Evolutionary conservation across 495 filamentous ascomycete genomes (phyloP).

Genomic region (Echria macrotheca): DNA sequence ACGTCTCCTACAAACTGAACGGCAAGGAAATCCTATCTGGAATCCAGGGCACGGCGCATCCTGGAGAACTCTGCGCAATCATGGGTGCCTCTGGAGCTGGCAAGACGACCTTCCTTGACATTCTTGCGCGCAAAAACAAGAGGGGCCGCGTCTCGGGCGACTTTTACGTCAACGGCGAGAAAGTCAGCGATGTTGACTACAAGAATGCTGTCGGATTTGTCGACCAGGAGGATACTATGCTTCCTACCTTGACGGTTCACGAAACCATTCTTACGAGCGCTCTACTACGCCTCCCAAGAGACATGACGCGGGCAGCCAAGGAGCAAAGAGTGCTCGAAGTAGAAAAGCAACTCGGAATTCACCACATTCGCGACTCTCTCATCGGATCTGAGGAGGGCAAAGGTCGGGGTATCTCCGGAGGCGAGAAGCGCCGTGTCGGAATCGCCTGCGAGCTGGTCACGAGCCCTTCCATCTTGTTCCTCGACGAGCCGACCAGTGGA

Average conservation of each 20-base stretch:
- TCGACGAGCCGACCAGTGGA: slow-evolving; percentile 95
- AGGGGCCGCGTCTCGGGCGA: slow-evolving; percentile 71
- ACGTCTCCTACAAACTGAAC: slow-evolving; percentile 80
- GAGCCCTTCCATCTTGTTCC: slow-evolving; percentile 92
- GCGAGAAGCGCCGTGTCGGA: slow-evolving; percentile 91
- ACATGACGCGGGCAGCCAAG: slow-evolving; percentile 83
- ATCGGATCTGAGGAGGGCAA: slow-evolving; percentile 98
- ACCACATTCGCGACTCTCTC: slow-evolving; percentile 83
- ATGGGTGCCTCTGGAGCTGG: slow-evolving; percentile 98
- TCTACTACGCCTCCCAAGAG: slow-evolving; percentile 77
- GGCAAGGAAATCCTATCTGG: slow-evolving; percentile 78
- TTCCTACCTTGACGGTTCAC: slow-evolving; percentile 93
- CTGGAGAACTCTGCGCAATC: slow-evolving; percentile 90
- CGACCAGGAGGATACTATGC: slow-evolving; percentile 97
- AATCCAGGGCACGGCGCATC: slow-evolving; percentile 77
- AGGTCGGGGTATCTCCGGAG: slow-evolving; percentile 91
- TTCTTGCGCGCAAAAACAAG: slow-evolving; percentile 97
- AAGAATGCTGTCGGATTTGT: slow-evolving; percentile 92
- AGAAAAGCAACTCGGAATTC: slow-evolving; percentile 89
- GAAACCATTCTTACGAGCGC: slow-evolving; percentile 96
- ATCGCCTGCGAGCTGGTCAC: slow-evolving; percentile 98
- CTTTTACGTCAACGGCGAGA: slow-evolving; percentile 93
- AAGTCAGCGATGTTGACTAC: slow-evolving; percentile 78
- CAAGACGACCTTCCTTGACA: slow-evolving; percentile 96
- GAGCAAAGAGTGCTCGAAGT: slow-evolving; percentile 87